Evolutionary conservation across 805 yeast genomes (phyloP), one percentile per base, ranked within the genome.

Genomic region (Lipomyces oligophaga): DNA sequence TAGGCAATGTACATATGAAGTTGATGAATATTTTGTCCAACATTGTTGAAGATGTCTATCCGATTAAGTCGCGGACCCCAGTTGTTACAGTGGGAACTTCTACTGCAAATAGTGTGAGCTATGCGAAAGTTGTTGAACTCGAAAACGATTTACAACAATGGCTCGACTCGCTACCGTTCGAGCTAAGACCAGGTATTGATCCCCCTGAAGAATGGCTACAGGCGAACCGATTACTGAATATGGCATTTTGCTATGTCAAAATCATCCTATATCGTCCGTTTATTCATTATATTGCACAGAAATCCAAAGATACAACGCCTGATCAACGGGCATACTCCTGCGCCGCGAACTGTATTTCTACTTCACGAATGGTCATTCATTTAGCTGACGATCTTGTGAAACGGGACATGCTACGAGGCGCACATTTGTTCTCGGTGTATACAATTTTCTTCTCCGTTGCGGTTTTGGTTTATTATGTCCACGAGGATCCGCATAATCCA

Each of bases 381-480:
- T 63, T 86, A 46, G 87, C 95, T 0, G 79, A 83, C 57, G 87
- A 83, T 60, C 79, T 88, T 87, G 80, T 83, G 52, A 75, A 77
- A 54, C 78, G 80, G 52, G 74, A 81, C 47, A 72, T 85, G 64
- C 68, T 88, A 32, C 78, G 81, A 54, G 95, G 95, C 0, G 84
- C 93, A 1, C 89, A 88, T 61, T 87, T 96, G 95, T 88, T 86
- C 61, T 80, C 93, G 5, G 83, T 85, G 60, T 88, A 88, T 63
- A 85, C 96, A 0, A 82, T 88, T 4, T 88, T 87, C 63, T 86
- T 85, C 66, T 81, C 94, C 2, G 87, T 87, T 49, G 94, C 95
- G 0, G 84, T 95, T 60, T 70, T 87, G 58, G 83, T 85, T 15
- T 85, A 82, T 60, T 86, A 87, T 62, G 83, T 78, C 46, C 90